A percentile compares a stretch with the other conserved stretches of the same genome.
Evolutionary conservation across 2,329 filamentous ascomycete genomes (phyloP).

Genomic region (Tricladium varicosporioides): DNA sequence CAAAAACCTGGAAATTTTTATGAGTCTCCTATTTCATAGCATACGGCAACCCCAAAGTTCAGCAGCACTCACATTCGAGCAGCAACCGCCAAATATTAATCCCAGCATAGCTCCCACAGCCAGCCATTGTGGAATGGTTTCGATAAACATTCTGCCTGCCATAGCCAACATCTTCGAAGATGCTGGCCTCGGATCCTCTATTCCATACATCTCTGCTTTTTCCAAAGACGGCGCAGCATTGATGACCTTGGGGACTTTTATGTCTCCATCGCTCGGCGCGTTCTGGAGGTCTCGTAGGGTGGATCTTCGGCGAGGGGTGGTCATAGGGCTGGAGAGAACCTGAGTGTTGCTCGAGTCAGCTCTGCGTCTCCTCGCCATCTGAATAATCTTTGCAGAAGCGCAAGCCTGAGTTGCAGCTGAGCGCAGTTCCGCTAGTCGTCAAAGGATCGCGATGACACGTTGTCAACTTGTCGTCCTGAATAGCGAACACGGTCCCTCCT

Average conservation of each 20-base stretch:
- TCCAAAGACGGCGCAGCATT: constrained; percentile 53
- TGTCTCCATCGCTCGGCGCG: constrained; percentile 39
- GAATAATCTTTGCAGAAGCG: constrained; percentile 5
- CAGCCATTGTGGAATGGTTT: constrained; percentile 61
- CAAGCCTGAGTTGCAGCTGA: background rate
- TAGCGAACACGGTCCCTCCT: constrained; percentile 13
- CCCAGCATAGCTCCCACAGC: constrained; percentile 67
- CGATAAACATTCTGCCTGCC: constrained; percentile 52
- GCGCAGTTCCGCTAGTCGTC: constrained; percentile 4
- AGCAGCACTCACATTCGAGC: constrained; percentile 71
- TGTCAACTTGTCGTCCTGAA: constrained; percentile 10
- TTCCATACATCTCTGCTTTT: constrained; percentile 54
- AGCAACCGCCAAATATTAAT: constrained; percentile 94
- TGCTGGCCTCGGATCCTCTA: constrained; percentile 50
- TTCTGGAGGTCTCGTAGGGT: constrained; percentile 43
- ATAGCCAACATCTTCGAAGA: constrained; percentile 50
- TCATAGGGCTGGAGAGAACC: constrained; percentile 37
- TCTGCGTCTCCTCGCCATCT: constrained; percentile 36
- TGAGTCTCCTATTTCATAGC: no score
- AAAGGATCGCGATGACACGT: constrained; percentile 23
- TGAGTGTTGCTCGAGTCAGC: constrained; percentile 35
- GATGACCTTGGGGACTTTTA: constrained; percentile 48
- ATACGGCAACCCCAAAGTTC: background rate
- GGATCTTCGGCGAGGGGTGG: constrained; percentile 44
- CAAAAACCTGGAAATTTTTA: constrained; percentile 68